phyloP scores from a whole-genome alignment of 2,329 filamentous ascomycete genomes.

The Oidium heveae region DNA sequence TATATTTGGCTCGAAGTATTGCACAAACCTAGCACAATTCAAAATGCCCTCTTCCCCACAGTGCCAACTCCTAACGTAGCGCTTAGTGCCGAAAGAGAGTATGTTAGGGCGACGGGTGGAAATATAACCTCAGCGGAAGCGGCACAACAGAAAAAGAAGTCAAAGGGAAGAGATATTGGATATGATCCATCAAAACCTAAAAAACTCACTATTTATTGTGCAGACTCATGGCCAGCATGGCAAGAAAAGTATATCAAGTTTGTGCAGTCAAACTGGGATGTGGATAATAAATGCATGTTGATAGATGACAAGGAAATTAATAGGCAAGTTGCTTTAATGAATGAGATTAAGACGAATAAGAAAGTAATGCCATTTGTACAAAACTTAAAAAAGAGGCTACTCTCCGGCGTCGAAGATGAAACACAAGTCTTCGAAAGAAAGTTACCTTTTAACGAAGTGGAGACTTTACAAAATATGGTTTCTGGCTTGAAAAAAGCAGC shows the following conservation, averaged over 20 bases:
- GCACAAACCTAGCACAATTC: slow-evolving; percentile 48
- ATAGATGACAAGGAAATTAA: slow-evolving; percentile 66
- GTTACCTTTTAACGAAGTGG: slow-evolving; percentile 64
- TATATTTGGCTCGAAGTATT: slow-evolving; percentile 87
- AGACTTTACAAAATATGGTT: slow-evolving; percentile 53
- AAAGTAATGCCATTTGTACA: slow-evolving; percentile 97
- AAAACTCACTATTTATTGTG: slow-evolving; percentile 67
- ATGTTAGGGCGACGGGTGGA: slow-evolving; percentile 45
- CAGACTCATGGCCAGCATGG: slow-evolving; percentile 64
- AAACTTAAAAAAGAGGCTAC: slow-evolving; percentile 56
- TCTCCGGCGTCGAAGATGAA: slow-evolving; percentile 35
- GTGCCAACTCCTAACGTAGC: slow-evolving; percentile 37
- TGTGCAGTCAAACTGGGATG: slow-evolving; percentile 44
- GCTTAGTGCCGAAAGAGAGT: slow-evolving; percentile 57
- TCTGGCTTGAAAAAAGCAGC: slow-evolving; percentile 53
- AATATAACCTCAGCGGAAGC: slow-evolving; percentile 74
- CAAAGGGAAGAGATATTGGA: slow-evolving; percentile 64
- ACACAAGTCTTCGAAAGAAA: slow-evolving; percentile 56
- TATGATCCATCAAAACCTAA: slow-evolving; percentile 87
- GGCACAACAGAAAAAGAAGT: slow-evolving; percentile 61
- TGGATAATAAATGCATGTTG: slow-evolving; percentile 27
- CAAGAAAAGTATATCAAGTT: slow-evolving; percentile 76
- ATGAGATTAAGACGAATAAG: slow-evolving; percentile 77
- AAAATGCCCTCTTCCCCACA: slow-evolving; percentile 51
- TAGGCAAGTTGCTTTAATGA: slow-evolving; percentile 54